A percentile compares a stretch with the other conserved stretches of the same genome.
Conservation (phyloP, 768 basidiomycete genomes). For the Piloderma croceum region DNA sequence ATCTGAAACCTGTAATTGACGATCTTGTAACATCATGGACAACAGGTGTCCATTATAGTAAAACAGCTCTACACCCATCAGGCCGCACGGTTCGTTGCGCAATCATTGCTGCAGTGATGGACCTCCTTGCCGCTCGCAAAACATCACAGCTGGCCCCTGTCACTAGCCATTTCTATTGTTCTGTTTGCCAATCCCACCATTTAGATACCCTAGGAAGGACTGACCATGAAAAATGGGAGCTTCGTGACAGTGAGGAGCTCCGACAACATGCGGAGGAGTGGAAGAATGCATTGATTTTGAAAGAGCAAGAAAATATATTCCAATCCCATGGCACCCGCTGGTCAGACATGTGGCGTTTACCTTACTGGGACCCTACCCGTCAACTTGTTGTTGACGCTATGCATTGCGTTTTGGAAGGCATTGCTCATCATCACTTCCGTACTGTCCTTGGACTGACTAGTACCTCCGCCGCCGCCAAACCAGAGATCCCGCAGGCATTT, state of each 20-base stretch:
- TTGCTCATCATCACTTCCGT: no score
- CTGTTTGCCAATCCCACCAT: no score
- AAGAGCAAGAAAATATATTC: constrained; percentile 7
- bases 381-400: constrained; percentile 26
- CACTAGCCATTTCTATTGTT: no score
- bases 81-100: no score
- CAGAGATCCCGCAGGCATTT: no score
- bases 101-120: no score
- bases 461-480: no score
- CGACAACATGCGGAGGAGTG: constrained; percentile 13
- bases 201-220: no score
- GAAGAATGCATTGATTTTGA: constrained; percentile 9
- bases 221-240: no score
- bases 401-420: constrained; percentile 3
- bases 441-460: no score
- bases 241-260: constrained; percentile 9
- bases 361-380: constrained; percentile 29
- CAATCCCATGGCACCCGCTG: constrained; percentile 23
- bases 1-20: constrained; percentile 25
- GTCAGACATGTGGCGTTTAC: constrained; percentile 25
- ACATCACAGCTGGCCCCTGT: no score
- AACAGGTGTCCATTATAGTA: constrained; percentile 16
- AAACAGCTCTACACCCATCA: constrained; percentile 1
- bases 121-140: no score
- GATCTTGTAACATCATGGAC: constrained; percentile 17